Percentiles rank a stretch among this genome's conserved stretches.
These are phyloP conservation scores for Priceomyces carsonii DNA, from an alignment of 805 yeast genomes.

Conservation along the genomic window DNA sequence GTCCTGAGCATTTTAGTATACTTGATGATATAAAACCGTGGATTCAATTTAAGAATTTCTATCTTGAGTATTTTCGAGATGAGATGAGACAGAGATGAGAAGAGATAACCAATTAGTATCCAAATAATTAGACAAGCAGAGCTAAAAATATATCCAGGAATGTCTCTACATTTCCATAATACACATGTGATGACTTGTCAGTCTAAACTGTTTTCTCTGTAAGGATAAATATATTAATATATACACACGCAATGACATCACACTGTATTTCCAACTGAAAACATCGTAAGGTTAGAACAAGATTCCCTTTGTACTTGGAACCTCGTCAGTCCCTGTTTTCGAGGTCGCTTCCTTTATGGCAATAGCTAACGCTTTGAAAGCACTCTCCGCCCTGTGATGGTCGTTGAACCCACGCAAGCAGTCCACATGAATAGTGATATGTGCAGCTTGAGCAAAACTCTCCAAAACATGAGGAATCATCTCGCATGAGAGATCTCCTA, in stretches of 20 bases:
- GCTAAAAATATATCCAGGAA: too few species aligned
- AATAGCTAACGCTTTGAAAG: conserved; percentile 93
- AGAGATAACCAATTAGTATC: too few species aligned
- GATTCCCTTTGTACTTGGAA: conserved; percentile 97
- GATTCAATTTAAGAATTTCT: too few species aligned
- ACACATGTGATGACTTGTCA: too few species aligned
- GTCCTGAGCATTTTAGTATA: conserved; percentile 8
- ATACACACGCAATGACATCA: too few species aligned
- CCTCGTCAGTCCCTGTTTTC: conserved; percentile 82
- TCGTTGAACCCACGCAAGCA: conserved; percentile 92
- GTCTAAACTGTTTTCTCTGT: too few species aligned
- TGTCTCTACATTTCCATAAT: too few species aligned
- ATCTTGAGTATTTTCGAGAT: too few species aligned
- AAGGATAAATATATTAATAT: too few species aligned
- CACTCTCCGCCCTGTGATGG: conserved; percentile 94
- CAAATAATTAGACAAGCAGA: too few species aligned
- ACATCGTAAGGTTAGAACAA: conserved; percentile 54
- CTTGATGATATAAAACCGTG: too few species aligned
- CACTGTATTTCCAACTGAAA: background rate
- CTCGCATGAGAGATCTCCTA: conserved; percentile 90
- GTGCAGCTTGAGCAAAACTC: conserved; percentile 91
- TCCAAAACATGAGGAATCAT: conserved; percentile 98
- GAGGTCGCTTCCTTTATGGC: conserved; percentile 87
- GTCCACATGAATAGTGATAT: conserved; percentile 90
- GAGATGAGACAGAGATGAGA: too few species aligned